These are phyloP conservation scores for Trichoderma harzianum DNA, from an alignment of 2,329 filamentous ascomycete genomes.

Conservation along the genomic window DNA sequence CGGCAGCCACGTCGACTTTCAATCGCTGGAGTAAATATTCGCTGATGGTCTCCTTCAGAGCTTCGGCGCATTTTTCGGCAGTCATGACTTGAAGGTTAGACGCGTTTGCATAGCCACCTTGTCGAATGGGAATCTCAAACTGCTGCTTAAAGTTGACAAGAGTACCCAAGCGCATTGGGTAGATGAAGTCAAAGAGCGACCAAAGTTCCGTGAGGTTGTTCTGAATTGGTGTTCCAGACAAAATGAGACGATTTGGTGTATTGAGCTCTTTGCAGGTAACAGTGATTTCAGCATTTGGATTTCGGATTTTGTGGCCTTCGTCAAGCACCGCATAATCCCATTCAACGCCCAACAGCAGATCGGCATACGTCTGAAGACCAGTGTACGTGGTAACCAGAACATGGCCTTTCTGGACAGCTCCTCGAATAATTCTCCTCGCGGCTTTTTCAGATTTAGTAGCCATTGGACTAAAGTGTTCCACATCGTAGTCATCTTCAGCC, in stretches of 20 bases:
- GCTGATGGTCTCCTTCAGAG: conserved; percentile 87
- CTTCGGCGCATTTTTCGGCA: conserved; percentile 89
- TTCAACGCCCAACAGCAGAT: conserved; percentile 74
- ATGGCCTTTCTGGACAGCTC: conserved; percentile 80
- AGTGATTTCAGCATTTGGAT: conserved; percentile 91
- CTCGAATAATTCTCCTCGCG: conserved; percentile 76
- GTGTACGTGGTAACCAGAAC: conserved; percentile 95
- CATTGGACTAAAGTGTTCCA: conserved; percentile 40
- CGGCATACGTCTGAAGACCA: conserved; percentile 87
- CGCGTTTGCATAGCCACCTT: conserved; percentile 92
- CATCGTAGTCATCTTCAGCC: conserved; percentile 51
- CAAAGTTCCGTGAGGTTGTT: conserved; percentile 94
- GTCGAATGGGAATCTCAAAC: conserved; percentile 90
- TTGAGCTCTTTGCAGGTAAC: conserved; percentile 92
- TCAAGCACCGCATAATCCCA: conserved; percentile 96
- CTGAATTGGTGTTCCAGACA: conserved; percentile 96
- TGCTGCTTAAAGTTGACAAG: conserved; percentile 85
- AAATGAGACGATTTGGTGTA: conserved; percentile 84
- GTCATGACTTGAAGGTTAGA: conserved; percentile 93
- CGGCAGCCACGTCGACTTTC: conserved; percentile 89
- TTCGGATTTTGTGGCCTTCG: conserved; percentile 97
- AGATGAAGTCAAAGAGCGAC: conserved; percentile 97
- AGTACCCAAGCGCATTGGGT: conserved; percentile 90
- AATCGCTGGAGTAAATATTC: conserved; percentile 89
- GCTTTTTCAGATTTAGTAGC: conserved; percentile 46